phyloP scores from a whole-genome alignment of 768 basidiomycete species.

The Leucocoprinus leucothites region DNA sequence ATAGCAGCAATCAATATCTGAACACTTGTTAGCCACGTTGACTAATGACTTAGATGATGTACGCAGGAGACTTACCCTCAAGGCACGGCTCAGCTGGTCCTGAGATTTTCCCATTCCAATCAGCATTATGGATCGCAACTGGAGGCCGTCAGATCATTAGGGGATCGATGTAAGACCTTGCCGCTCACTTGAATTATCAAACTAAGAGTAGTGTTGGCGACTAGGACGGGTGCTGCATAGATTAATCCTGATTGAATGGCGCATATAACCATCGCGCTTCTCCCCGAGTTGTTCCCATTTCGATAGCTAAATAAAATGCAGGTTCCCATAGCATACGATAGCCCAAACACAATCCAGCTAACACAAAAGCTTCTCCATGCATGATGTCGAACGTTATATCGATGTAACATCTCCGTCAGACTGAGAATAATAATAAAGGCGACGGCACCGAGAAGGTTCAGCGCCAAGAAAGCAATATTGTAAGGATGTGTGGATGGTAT shows the following conservation, averaged over 20 bases:
- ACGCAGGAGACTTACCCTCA: background rate
- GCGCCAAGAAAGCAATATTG: too few species aligned
- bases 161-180: background rate
- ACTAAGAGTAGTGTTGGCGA: conserved; percentile 2
- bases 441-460: background rate
- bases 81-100: background rate
- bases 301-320: background rate
- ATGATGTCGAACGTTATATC: background rate
- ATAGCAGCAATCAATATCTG: background rate
- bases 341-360: conserved; percentile 1
- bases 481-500: too few species aligned
- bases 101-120: background rate
- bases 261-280: background rate
- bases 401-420: background rate
- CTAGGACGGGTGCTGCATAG: conserved; percentile 7
- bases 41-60: background rate
- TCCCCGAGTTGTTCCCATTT: background rate
- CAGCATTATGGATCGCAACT: conserved; percentile 2
- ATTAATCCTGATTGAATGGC: conserved; percentile 2
- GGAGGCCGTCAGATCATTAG: background rate
- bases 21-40: background rate
- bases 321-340: background rate
- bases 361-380: conserved; percentile 8
- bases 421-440: background rate
- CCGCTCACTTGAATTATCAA: conserved; percentile 8